Percentiles rank a stretch among this genome's conserved stretches.
These are phyloP conservation scores for Hypoxylon sp. DNA, from an alignment of 2,329 filamentous ascomycete genomes.

Conservation along the genomic window DNA sequence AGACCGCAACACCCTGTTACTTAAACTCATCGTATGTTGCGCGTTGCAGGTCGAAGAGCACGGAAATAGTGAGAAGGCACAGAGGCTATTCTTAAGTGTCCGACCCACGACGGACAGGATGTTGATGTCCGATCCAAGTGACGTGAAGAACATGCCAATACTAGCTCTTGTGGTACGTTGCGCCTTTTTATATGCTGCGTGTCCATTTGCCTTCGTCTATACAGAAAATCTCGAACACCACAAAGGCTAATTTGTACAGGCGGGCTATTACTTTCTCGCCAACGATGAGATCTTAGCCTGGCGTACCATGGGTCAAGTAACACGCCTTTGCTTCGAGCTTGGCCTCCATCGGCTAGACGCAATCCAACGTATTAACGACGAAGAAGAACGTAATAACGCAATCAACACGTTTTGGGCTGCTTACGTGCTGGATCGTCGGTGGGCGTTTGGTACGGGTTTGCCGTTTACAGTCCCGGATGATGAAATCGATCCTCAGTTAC, in stretches of 20 bases:
- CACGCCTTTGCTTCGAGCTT: constrained; percentile 83
- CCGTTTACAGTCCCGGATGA: constrained; percentile 88
- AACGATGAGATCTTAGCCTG: constrained; percentile 90
- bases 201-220: not conserved
- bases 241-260: constrained; percentile 53
- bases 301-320: constrained; percentile 87
- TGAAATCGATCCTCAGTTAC: constrained; percentile 85
- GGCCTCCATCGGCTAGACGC: constrained; percentile 86
- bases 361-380: constrained; percentile 76
- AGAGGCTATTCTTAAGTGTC: constrained; percentile 81
- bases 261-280: constrained; percentile 83
- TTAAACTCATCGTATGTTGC: constrained; percentile 88
- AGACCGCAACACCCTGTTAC: constrained; percentile 72
- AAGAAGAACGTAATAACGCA: constrained; percentile 76
- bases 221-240: not conserved
- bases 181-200: not conserved
- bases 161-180: constrained; percentile 60
- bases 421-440: constrained; percentile 86
- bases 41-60: constrained; percentile 83
- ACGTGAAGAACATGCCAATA: constrained; percentile 65
- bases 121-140: constrained; percentile 68
- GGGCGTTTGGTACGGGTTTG: constrained; percentile 91
- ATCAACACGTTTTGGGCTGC: constrained; percentile 87
- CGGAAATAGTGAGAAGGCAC: constrained; percentile 82
- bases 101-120: constrained; percentile 78